Evolutionary conservation across 2,329 filamentous ascomycete genomes (phyloP).

Genomic region (Alternaria hordeiaustralica): DNA sequence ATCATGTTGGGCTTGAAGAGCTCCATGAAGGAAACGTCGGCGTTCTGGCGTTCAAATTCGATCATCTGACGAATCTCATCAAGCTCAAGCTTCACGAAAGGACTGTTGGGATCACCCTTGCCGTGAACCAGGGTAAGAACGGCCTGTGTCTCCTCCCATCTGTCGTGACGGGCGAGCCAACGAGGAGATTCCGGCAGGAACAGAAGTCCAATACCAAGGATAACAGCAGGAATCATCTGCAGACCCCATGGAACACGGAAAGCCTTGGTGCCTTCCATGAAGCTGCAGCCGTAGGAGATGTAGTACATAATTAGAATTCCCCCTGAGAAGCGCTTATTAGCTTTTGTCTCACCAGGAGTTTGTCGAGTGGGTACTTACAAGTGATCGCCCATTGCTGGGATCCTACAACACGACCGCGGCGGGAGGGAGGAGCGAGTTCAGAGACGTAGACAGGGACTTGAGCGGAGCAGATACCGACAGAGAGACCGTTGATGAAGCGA

Average conservation of each 20-base stretch:
- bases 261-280: conserved; percentile 38
- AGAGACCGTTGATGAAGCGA: conserved; percentile 73
- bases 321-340: neutral
- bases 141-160: conserved; percentile 53
- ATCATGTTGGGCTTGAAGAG: conserved; percentile 77
- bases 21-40: conserved; percentile 73
- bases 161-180: conserved; percentile 55
- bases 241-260: conserved; percentile 50
- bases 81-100: conserved; percentile 72
- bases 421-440: conserved; percentile 65
- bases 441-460: conserved; percentile 74
- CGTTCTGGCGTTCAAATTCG: conserved; percentile 74
- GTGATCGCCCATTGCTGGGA: conserved; percentile 75
- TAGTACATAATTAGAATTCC: conserved; percentile 46
- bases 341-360: neutral
- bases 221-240: conserved; percentile 47
- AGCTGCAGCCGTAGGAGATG: conserved; percentile 47
- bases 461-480: conserved; percentile 74
- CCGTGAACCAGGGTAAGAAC: conserved; percentile 54
- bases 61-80: conserved; percentile 75
- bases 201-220: conserved; percentile 57
- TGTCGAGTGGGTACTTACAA: neutral
- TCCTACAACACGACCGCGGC: conserved; percentile 71
- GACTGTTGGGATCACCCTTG: conserved; percentile 67
- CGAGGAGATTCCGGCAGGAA: conserved; percentile 56